Conservation (phyloP, 805 yeast genomes). For the Naumovozyma castellii region DNA sequence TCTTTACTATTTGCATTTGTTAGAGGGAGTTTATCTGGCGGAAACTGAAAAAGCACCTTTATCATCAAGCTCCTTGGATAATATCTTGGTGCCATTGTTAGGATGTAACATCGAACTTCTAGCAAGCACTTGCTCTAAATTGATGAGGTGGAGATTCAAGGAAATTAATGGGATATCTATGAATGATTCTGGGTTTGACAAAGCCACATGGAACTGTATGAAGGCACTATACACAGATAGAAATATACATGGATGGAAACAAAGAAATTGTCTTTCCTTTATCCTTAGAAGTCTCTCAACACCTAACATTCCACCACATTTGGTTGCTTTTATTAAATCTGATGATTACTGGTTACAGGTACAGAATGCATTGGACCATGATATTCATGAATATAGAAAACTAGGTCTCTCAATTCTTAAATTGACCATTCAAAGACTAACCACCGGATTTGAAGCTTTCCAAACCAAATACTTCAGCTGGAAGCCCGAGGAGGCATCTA, state of each 20-base stretch:
- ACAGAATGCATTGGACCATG: conserved; percentile 46
- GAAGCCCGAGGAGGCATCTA: conserved; percentile 25
- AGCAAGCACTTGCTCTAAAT: conserved; percentile 10
- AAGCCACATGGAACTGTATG: conserved; percentile 39
- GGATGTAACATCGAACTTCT: conserved; percentile 14
- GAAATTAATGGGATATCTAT: conserved; percentile 22
- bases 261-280: conserved; percentile 39
- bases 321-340: conserved; percentile 9
- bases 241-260: conserved; percentile 22
- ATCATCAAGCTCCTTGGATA: conserved; percentile 8
- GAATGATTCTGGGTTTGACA: conserved; percentile 15
- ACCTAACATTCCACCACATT: conserved; percentile 3
- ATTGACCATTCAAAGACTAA: conserved; percentile 43
- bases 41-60: conserved; percentile 8
- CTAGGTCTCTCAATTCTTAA: conserved; percentile 57
- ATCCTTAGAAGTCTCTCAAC: conserved; percentile 47
- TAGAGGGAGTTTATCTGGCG: conserved; percentile 32
- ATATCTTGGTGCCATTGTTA: conserved; percentile 12
- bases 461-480: conserved; percentile 12
- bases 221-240: conserved; percentile 29
- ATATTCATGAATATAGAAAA: conserved; percentile 59
- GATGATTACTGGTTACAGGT: conserved; percentile 46
- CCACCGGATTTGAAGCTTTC: conserved; percentile 7
- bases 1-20: conserved; percentile 26
- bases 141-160: conserved; percentile 46